Evolutionary conservation across 1,284 basidiomycete species (phyloP).

Genomic region (Moniliophthora roreri): DNA sequence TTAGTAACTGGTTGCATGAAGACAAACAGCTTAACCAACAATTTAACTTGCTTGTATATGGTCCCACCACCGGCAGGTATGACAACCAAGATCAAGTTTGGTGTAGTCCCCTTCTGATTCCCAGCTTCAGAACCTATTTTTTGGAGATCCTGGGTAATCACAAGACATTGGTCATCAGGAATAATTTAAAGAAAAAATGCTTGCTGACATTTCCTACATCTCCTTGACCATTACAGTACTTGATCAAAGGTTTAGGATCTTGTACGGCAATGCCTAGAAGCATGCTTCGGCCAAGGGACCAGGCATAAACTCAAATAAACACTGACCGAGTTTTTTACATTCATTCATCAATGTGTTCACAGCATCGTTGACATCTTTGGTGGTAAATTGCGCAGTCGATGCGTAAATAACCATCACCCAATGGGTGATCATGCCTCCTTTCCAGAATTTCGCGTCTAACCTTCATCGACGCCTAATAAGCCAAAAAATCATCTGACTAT

Average conservation of each 20-base stretch:
- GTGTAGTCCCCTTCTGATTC: neutral
- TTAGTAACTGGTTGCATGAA: too few relatives aligned
- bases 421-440: neutral
- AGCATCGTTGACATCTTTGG: neutral
- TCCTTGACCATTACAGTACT: constrained; percentile 2
- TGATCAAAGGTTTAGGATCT: neutral
- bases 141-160: neutral
- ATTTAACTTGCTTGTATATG: neutral
- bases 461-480: neutral
- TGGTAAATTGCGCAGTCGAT: neutral
- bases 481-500: neutral
- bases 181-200: neutral
- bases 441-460: neutral
- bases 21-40: neutral
- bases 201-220: neutral
- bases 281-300: neutral
- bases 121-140: neutral
- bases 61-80: neutral
- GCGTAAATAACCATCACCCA: constrained; percentile 5
- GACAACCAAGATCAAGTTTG: neutral
- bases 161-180: neutral
- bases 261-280: neutral
- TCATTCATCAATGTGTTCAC: neutral
- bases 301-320: neutral
- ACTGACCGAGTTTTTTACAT: neutral